Percentiles rank a stretch among this genome's conserved stretches.
Evolutionary conservation across 2,329 filamentous ascomycete genomes (phyloP).

Genomic region (Rasamsonia emersonii): DNA sequence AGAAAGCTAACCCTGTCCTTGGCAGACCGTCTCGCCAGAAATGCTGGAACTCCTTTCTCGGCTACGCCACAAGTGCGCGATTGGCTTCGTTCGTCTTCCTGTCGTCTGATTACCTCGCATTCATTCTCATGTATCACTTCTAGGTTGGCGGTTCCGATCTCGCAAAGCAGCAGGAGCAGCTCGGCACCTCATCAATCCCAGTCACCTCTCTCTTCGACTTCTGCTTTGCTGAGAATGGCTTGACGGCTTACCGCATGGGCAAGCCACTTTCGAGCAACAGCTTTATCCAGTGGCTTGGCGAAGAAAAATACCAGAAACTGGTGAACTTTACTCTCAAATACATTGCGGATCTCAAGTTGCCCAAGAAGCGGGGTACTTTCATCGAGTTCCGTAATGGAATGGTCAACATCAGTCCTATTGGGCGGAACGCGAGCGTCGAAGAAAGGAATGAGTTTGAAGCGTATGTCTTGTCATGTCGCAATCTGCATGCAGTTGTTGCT

Average conservation of each 20-base stretch:
- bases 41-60: conserved; percentile 72
- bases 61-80: conserved; percentile 78
- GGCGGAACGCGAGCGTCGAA: conserved; percentile 71
- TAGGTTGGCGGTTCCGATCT: conserved; percentile 81
- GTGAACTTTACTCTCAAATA: conserved; percentile 53
- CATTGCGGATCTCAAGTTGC: conserved; percentile 53
- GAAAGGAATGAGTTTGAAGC: conserved; percentile 77
- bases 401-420: conserved; percentile 55
- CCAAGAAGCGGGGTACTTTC: conserved; percentile 58
- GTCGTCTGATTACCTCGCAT: background rate
- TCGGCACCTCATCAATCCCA: conserved; percentile 58
- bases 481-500: background rate
- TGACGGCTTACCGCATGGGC: conserved; percentile 82
- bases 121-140: conserved; percentile 11
- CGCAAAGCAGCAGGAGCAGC: conserved; percentile 90
- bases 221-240: conserved; percentile 93
- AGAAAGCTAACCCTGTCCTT: conserved; percentile 4
- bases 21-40: conserved; percentile 62
- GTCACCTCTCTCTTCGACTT: conserved; percentile 92
- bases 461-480: conserved; percentile 23
- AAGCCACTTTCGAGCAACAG: conserved; percentile 64
- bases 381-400: conserved; percentile 59
- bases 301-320: conserved; percentile 60
- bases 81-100: conserved; percentile 56
- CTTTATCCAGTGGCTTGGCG: conserved; percentile 89